Conservation (phyloP, 2,329 filamentous ascomycete species). For the Ophiosphaerella narmari region DNA sequence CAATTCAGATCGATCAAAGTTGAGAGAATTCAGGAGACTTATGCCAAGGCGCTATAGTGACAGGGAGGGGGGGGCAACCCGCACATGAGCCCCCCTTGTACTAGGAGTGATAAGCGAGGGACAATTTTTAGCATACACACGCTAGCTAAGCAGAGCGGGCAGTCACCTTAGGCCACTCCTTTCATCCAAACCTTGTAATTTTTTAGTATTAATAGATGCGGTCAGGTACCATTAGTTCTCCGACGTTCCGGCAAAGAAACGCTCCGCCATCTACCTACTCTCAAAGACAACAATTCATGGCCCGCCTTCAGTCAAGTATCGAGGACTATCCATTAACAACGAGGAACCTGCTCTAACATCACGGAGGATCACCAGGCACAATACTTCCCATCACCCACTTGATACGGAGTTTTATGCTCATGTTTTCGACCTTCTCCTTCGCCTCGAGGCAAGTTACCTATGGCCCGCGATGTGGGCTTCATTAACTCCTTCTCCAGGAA, state of each 20-base stretch:
- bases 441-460: slow-evolving; percentile 22
- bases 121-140: slow-evolving; percentile 24
- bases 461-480: slow-evolving; percentile 30
- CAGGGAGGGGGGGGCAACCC: too few relatives aligned
- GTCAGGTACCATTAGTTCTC: slow-evolving; percentile 44
- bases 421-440: slow-evolving; percentile 16
- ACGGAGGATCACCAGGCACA: slow-evolving; percentile 57
- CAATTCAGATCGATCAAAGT: too few relatives aligned
- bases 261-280: slow-evolving; percentile 18
- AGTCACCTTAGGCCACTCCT: slow-evolving; percentile 13
- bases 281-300: slow-evolving; percentile 46
- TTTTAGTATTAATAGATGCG: background rate
- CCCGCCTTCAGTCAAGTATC: slow-evolving; percentile 66
- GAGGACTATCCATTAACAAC: slow-evolving; percentile 70
- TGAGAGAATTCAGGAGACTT: too few relatives aligned
- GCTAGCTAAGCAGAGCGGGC: slow-evolving; percentile 22
- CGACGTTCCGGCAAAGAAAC: slow-evolving; percentile 4
- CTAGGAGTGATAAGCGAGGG: slow-evolving; percentile 24
- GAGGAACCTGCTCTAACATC: slow-evolving; percentile 67
- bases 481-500: slow-evolving; percentile 15
- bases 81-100: too few relatives aligned
- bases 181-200: background rate
- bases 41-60: too few relatives aligned
- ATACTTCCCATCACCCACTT: slow-evolving; percentile 4
- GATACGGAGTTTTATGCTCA: slow-evolving; percentile 12